Conservation (phyloP, 495 filamentous ascomycete genomes). For the Sordaria brevicollis region DNA sequence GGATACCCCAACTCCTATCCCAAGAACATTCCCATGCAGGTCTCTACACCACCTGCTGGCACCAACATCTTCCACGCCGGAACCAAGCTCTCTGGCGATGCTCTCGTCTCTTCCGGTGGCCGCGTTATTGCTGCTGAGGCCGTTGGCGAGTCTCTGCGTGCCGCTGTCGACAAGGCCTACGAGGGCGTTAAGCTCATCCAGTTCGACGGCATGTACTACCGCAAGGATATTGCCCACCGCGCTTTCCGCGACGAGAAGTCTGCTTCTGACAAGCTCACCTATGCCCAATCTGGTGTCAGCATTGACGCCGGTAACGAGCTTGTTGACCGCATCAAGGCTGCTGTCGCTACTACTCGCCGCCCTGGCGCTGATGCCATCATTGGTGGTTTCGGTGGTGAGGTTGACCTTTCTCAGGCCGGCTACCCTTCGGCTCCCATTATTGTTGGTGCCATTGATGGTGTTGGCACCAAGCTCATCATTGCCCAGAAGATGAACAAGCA, state of each 20-base stretch:
- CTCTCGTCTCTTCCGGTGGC: conserved; percentile 69
- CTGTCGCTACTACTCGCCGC: conserved; percentile 66
- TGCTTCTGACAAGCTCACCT: conserved; percentile 56
- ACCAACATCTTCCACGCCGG: conserved; percentile 89
- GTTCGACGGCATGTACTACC: conserved; percentile 86
- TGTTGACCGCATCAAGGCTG: conserved; percentile 77
- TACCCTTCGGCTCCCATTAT: conserved; percentile 66
- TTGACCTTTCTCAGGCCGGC: conserved; percentile 69
- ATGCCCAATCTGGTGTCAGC: conserved; percentile 85
- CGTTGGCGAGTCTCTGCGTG: conserved; percentile 60
- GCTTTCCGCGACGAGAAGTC: conserved; percentile 37
- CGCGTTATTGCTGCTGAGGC: conserved; percentile 86
- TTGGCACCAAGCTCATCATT: conserved; percentile 94
- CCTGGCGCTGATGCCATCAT: conserved; percentile 84
- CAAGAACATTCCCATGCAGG: conserved; percentile 68
- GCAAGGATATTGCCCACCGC: conserved; percentile 83
- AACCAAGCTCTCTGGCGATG: conserved; percentile 49
- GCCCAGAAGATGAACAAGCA: conserved; percentile 82
- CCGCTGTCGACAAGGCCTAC: conserved; percentile 80
- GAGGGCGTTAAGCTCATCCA: conserved; percentile 63
- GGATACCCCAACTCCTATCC: conserved; percentile 90
- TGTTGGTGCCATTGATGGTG: conserved; percentile 87
- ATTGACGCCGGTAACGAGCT: conserved; percentile 88
- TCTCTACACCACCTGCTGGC: conserved; percentile 27
- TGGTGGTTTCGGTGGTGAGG: conserved; percentile 87